Base-by-base conservation (phyloP, 1,139 yeast genomes). In the Candida sp. region DNA sequence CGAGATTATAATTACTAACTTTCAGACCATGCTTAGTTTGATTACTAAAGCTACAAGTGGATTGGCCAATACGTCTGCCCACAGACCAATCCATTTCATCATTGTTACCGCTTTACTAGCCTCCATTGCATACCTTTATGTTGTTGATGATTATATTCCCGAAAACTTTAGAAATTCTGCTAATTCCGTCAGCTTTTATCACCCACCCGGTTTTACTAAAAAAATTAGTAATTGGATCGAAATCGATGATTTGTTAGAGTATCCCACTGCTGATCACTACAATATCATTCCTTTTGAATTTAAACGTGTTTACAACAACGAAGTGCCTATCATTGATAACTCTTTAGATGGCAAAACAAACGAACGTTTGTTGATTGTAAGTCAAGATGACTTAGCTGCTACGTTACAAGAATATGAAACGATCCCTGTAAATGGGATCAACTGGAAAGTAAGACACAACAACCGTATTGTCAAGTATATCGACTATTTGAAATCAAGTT, bases 71-170 rank as follows among this genome's bases (percentile, higher is more conserved):
- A 63, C 77, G 36, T 82, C 93, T 40, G 95, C 97, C 21, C 81
- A 80, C 51, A 80, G 84, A 56, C 99, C 99, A 30, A 89, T 93
- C 54, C 99, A 93, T 64, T 80, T 91, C 47, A 82, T 93, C 47
- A 82, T 90, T 41, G 60, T 82, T 49, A 79, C 91, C 15, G 77
- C 95, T 25, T 67, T 89, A 44, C 66, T 88, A 46, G 95, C 96
- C 2, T 84, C 96, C 7, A 70, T 87, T 44, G 89, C 95, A 9
- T 93, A 89, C 64, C 76, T 89, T 53, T 80, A 93, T 15, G 81
- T 89, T 21, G 84, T 90, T 35, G 96, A 88, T 59, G 85, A 87
- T 51, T 87, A 88, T 56, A 74, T 87, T 45, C 82, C 84, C 21
- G 68, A 63, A 35, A 53, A 48, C 44, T 52, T 62, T 39, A 49